A percentile compares a stretch with the other conserved stretches of the same genome.
Conservation (phyloP, 2,329 filamentous ascomycete species). For the Emergomyces orientalis region DNA sequence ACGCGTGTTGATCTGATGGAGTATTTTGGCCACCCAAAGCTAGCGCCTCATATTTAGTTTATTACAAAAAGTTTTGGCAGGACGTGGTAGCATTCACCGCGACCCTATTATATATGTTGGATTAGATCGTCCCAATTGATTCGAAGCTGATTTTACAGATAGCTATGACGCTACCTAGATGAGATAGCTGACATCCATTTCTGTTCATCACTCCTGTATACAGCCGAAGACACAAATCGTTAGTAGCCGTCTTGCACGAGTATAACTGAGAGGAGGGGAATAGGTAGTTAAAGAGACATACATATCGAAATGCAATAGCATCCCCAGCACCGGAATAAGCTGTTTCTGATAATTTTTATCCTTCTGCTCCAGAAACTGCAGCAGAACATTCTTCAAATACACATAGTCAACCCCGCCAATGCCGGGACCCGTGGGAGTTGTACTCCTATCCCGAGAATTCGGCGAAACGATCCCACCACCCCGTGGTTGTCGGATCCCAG, state of each 20-base stretch:
- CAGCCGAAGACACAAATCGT: constrained; percentile 17
- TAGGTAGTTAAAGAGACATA: constrained; percentile 27
- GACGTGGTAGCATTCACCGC: no score
- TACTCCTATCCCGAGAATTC: constrained; percentile 26
- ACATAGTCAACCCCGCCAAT: constrained; percentile 46
- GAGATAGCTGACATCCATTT: constrained; percentile 73
- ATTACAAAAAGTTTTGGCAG: no score
- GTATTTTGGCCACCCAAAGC: no score
- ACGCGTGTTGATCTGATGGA: no score
- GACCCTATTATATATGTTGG: no score
- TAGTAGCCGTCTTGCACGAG: constrained; percentile 7
- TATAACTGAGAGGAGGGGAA: not conserved
- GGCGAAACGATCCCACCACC: constrained; percentile 38
- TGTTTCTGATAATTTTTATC: constrained; percentile 61
- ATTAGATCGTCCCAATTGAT: no score
- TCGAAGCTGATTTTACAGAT: no score
- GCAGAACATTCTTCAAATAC: constrained; percentile 56
- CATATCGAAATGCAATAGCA: constrained; percentile 58
- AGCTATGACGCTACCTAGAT: constrained; percentile 30
- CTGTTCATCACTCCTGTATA: constrained; percentile 61
- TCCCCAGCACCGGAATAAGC: constrained; percentile 55
- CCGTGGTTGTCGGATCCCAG: not conserved
- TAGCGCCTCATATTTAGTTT: no score
- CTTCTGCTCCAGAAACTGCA: constrained; percentile 58
- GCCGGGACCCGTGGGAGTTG: constrained; percentile 27